Evolutionary conservation across 192 early-diverging fungal genomes (phyloP).

Genomic region (Backusella circina): DNA sequence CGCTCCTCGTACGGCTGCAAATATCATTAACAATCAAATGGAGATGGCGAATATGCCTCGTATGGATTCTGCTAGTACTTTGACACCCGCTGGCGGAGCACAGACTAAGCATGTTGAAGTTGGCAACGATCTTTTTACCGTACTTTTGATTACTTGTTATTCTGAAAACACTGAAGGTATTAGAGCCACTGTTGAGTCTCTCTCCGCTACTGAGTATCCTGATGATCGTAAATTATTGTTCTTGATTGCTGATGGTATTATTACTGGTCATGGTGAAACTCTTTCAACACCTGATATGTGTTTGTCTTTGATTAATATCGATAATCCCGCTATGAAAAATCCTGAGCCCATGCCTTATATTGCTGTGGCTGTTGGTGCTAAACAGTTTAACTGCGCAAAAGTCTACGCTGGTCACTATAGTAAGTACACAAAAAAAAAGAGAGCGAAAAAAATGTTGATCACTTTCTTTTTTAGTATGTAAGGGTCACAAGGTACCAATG

Average conservation of each 20-base stretch:
- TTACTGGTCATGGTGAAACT: conserved; percentile 81
- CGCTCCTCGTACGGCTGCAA: conserved; percentile 3
- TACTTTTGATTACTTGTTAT: conserved; percentile 90
- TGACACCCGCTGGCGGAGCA: neutral
- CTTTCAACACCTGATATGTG: conserved; percentile 80
- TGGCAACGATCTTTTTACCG: conserved; percentile 68
- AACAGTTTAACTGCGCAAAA: conserved; percentile 75
- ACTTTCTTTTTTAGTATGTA: conserved; percentile 32
- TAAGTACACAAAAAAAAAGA: conserved; percentile 17
- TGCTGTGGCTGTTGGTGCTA: conserved; percentile 71
- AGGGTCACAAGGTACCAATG: conserved; percentile 64
- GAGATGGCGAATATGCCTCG: conserved; percentile 4
- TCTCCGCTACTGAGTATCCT: conserved; percentile 80
- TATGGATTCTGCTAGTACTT: conserved; percentile 4
- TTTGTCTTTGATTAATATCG: conserved; percentile 69
- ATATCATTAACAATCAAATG: neutral
- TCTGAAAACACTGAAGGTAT: conserved; percentile 85
- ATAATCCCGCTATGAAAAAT: conserved; percentile 49
- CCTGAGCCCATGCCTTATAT: conserved; percentile 72
- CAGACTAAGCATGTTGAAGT: conserved; percentile 36
- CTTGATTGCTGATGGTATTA: conserved; percentile 89
- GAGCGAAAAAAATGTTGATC: neutral
- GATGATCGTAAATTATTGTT: conserved; percentile 84
- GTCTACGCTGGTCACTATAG: conserved; percentile 78
- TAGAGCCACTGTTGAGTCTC: conserved; percentile 80